phyloP scores from a whole-genome alignment of 768 basidiomycete genomes.

The Leccinum obscurum region DNA sequence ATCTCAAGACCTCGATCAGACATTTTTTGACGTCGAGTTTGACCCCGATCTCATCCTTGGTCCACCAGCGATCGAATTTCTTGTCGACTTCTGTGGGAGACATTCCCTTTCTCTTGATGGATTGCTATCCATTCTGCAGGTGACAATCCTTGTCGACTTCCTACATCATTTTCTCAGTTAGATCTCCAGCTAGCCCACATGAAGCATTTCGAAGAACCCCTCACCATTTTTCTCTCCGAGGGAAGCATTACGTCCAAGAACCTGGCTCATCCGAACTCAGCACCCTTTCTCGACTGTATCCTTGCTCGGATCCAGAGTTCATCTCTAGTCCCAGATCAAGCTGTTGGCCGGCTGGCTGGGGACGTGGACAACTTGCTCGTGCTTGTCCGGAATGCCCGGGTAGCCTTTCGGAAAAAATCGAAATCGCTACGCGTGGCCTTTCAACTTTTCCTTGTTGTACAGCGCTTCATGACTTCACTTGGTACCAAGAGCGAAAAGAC shows the following conservation, averaged over 20 bases:
- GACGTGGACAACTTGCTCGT: slow-evolving; percentile 34
- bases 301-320: slow-evolving; percentile 36
- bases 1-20: slow-evolving; percentile 34
- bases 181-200: slow-evolving; percentile 55
- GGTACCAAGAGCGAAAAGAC: slow-evolving; percentile 42
- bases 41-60: slow-evolving; percentile 64
- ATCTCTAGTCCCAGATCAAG: slow-evolving; percentile 15
- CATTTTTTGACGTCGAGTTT: slow-evolving; percentile 64
- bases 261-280: slow-evolving; percentile 24
- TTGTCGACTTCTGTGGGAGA: slow-evolving; percentile 57
- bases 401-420: slow-evolving; percentile 32
- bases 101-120: slow-evolving; percentile 59
- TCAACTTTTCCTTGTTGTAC: slow-evolving; percentile 43
- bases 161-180: not conserved
- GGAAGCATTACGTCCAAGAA: slow-evolving; percentile 4
- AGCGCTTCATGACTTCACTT: slow-evolving; percentile 42
- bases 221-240: slow-evolving; percentile 37
- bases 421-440: slow-evolving; percentile 48
- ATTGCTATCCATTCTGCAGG: slow-evolving; percentile 61
- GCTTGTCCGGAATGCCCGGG: slow-evolving; percentile 40
- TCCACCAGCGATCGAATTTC: slow-evolving; percentile 51
- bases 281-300: slow-evolving; percentile 39
- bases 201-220: slow-evolving; percentile 69
- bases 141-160: slow-evolving; percentile 25
- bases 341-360: slow-evolving; percentile 26